phyloP scores from a whole-genome alignment of 1,139 yeast species.

The Scheffersomyces lignicola region DNA sequence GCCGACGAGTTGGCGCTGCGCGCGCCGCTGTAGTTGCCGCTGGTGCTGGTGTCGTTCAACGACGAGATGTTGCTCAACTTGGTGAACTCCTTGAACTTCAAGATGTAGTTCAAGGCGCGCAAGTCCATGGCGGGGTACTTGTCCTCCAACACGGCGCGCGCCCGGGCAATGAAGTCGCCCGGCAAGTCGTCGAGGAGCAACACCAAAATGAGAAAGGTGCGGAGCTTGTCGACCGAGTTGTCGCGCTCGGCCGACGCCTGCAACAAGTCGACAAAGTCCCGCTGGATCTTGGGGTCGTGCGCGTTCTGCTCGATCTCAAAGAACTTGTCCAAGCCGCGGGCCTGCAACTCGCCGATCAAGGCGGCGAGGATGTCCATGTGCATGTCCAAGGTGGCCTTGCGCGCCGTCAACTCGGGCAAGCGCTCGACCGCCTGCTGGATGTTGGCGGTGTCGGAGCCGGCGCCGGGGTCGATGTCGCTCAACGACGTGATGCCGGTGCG shows the following conservation, averaged over 20 bases:
- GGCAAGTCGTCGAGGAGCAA: slow-evolving; percentile 59
- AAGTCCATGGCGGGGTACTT: slow-evolving; percentile 61
- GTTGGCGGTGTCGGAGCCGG: slow-evolving; percentile 64
- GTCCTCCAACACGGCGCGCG: slow-evolving; percentile 59
- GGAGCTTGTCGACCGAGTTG: slow-evolving; percentile 74
- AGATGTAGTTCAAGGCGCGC: slow-evolving; percentile 67
- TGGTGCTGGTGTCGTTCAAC: slow-evolving; percentile 15
- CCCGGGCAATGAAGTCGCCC: slow-evolving; percentile 59
- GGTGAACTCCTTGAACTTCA: slow-evolving; percentile 76
- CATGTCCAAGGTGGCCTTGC: slow-evolving; percentile 87
- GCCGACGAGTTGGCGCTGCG: slow-evolving; percentile 48
- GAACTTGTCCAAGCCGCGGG: slow-evolving; percentile 81
- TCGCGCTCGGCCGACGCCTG: slow-evolving; percentile 49
- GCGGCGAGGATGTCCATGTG: slow-evolving; percentile 95
- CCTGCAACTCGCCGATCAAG: slow-evolving; percentile 77
- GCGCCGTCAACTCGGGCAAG: slow-evolving; percentile 85
- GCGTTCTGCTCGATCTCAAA: slow-evolving; percentile 89
- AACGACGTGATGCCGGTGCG: slow-evolving; percentile 73
- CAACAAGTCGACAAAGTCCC: slow-evolving; percentile 59
- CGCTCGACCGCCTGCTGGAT: slow-evolving; percentile 89
- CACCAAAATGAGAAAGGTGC: slow-evolving; percentile 80
- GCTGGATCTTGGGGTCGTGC: slow-evolving; percentile 59
- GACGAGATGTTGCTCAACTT: slow-evolving; percentile 56
- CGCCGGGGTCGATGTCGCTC: slow-evolving; percentile 69
- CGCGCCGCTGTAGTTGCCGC: slow-evolving; percentile 16